A percentile compares a stretch with the other conserved stretches of the same genome.
Conservation (phyloP, 768 basidiomycete genomes). For the Leccinum subtestaceum region DNA sequence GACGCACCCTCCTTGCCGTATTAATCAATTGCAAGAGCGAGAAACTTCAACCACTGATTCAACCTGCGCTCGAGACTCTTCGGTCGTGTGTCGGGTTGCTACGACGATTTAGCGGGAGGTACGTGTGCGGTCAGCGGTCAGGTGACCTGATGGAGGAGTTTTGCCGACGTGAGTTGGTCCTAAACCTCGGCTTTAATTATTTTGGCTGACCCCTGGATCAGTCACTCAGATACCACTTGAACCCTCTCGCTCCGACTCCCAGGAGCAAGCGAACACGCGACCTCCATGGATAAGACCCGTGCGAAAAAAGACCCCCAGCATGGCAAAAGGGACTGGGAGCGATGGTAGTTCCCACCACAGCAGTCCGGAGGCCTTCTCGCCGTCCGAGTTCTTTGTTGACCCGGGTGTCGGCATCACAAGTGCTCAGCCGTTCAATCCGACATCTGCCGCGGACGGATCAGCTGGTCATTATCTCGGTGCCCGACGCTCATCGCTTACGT, state of each 20-base stretch:
- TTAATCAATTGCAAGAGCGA: slow-evolving; percentile 87
- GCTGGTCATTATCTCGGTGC: slow-evolving; percentile 24
- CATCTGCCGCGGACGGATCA: slow-evolving; percentile 11
- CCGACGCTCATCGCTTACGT: slow-evolving; percentile 24
- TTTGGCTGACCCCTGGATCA: slow-evolving; percentile 28
- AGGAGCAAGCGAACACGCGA: slow-evolving; percentile 46
- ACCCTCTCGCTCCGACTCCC: slow-evolving; percentile 51
- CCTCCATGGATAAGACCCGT: slow-evolving; percentile 90
- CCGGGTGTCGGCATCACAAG: slow-evolving; percentile 27
- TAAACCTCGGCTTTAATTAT: neutral
- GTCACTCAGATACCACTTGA: slow-evolving; percentile 88
- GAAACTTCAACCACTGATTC: slow-evolving; percentile 68
- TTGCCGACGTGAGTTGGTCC: slow-evolving; percentile 65
- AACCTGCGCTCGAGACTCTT: slow-evolving; percentile 80
- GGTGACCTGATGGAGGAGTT: slow-evolving; percentile 96
- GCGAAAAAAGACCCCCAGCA: slow-evolving; percentile 64
- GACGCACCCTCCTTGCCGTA: slow-evolving; percentile 84
- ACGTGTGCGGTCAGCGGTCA: slow-evolving; percentile 86
- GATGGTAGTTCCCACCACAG: slow-evolving; percentile 44
- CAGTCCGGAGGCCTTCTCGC: slow-evolving; percentile 66
- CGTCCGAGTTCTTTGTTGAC: slow-evolving; percentile 63
- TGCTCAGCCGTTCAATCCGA: slow-evolving; percentile 30
- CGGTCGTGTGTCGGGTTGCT: slow-evolving; percentile 87
- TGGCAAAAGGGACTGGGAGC: slow-evolving; percentile 44
- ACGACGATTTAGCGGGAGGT: slow-evolving; percentile 84